Evolutionary conservation across 2,329 filamentous ascomycete genomes (phyloP), one percentile per base, ranked within the genome.

Genomic region (Gaeumannomyces sp.): DNA sequence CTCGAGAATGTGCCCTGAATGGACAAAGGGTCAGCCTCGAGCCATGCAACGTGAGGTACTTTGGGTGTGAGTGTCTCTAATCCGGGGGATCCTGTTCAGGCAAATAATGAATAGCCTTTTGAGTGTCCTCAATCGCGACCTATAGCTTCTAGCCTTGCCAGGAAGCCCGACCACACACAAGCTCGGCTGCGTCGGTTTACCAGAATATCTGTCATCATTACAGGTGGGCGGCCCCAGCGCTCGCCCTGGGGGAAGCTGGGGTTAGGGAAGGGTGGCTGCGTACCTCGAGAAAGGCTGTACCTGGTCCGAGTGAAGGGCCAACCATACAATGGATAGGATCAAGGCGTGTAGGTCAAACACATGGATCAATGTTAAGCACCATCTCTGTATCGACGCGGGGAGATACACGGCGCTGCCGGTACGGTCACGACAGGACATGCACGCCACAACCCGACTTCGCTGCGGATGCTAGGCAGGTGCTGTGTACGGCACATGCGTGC

Each of bases 141-240:
- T 38, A 60, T 60, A 35, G 22, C 59, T 25, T 59, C 13, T 22
- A 13, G 57, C 16, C 57, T 29, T 28, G 6, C 13, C 13, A 19
- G 28, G 25, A 16, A 59, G 57, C 25, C 57, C 28, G 57, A 25
- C 28, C 25, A 11, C 27, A 27, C 25, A 16, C 57, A 60, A 35
- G 59, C 59, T 35, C 27, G 59, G 59, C 59, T 60, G 59, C 59
- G 59, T 60, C 29, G 59, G 59, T 31, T 60, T 60, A 60, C 59
- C 59, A 60, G 45, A 59, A 28, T 27, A 59, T 22, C 11, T 16
- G 28, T 59, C 57, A 59, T 59, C 57, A 59, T 4, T 28, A 28
- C 25, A 59, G 28, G 28, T 59, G 25, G 10, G 35, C 13, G 35
- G 10, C 11, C 33, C 33, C 11, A 13, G 8, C 31, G 4, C 4